These are phyloP conservation scores for Juncus inflexus DNA, from an alignment of 176 grass and related monocot species.

Conservation along the genomic window DNA sequence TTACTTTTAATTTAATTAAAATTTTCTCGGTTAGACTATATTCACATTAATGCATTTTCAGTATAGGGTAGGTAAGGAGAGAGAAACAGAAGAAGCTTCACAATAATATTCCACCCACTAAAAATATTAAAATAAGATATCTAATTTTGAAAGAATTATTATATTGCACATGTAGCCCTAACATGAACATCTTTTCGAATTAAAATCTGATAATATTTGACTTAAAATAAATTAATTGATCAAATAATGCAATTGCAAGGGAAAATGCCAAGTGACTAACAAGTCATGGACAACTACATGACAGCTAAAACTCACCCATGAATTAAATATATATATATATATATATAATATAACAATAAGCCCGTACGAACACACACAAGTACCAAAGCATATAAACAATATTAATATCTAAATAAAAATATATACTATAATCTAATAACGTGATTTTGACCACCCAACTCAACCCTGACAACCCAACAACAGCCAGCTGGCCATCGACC, in stretches of 20 bases:
- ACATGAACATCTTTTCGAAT: neutral
- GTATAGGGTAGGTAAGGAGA: too few species aligned
- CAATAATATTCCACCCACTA: too few species aligned
- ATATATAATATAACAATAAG: constrained; percentile 17
- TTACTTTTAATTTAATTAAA: neutral
- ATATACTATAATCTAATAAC: neutral
- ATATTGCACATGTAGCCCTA: too few species aligned
- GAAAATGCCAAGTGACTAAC: constrained; percentile 6
- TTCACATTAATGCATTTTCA: too few species aligned
- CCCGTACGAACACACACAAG: neutral
- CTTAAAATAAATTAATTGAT: neutral
- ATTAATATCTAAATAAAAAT: neutral
- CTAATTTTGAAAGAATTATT: too few species aligned
- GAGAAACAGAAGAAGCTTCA: too few species aligned
- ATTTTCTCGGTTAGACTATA: too few species aligned
- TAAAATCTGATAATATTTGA: constrained; percentile 3
- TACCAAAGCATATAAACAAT: neutral
- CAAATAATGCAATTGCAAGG: too few species aligned
- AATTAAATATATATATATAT: neutral
- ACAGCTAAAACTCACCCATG: constrained; percentile 25
- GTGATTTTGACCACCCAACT: constrained; percentile 31
- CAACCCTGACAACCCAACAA: constrained; percentile 3
- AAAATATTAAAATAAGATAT: too few species aligned
- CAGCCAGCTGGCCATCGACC: constrained; percentile 17
- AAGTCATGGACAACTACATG: constrained; percentile 15